Evolutionary conservation across 495 filamentous ascomycete species (phyloP), one percentile per base, ranked within the genome.

Genomic region (Penicillium goetzii): DNA sequence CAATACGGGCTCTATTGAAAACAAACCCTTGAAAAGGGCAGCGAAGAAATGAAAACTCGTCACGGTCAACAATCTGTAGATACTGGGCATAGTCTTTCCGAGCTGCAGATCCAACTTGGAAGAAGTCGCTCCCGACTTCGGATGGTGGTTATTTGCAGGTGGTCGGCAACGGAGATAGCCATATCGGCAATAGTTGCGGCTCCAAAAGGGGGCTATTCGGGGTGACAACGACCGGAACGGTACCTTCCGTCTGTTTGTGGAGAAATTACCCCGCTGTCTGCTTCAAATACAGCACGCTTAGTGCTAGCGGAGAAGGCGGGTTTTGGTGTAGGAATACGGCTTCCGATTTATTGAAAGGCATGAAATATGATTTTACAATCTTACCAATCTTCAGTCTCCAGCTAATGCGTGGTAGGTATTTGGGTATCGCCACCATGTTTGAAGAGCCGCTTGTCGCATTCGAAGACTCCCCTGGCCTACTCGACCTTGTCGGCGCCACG

Each of bases 361-460:
- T 3, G 23, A 2, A 4, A 26, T 30, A 26, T n/a, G 45, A 17
- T 14, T 17, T 17, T 25, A 7, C 19, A 28, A 17, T 14, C 17
- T 12, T 11, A 6, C 21, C 26, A 21, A 4, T 1, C 4, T 54
- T 11, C 51, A 6, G 0, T 17, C n/a, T 6, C 5, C 51, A 21
- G 40, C 15, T 10, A 8, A 17, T 43, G 12, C 19, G 15, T 8
- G 4, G 23, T 21, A 33, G 4, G 25, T 23, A 33, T 0, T 30
- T 17, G 47, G 7, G 34, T 21, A 28, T 36, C 40, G 19, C 4
- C 25, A 60, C 36, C 38, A 68, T 65, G 62, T 32, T 12, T 30
- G 59, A 68, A 17, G 49, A 68, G 56, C 47, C 43, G 6, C 25
- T 71, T 19, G 65, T 71, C n/a, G 47, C 53, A 32, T 71, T 68